Conservation (phyloP, 805 yeast species). For the Saccharomyces kudriavzevii region DNA sequence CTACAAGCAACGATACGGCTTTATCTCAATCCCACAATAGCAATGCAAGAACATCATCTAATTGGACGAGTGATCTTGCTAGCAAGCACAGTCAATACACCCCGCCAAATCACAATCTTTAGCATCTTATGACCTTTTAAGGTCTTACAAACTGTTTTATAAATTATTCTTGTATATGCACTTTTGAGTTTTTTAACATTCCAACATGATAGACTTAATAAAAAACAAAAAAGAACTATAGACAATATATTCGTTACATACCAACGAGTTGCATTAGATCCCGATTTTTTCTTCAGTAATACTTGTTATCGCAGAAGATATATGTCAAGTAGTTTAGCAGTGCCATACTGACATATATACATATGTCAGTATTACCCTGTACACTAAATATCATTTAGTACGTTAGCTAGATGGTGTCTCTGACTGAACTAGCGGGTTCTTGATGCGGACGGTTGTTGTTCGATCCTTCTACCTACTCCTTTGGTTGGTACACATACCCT, state of each 20-base stretch:
- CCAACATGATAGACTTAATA: not conserved
- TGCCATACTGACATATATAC: too few relatives aligned
- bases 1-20: slow-evolving; percentile 5
- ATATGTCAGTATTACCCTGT: not conserved
- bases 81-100: not conserved
- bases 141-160: not conserved
- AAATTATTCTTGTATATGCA: not conserved
- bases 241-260: not conserved
- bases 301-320: not conserved
- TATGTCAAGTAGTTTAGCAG: too few relatives aligned
- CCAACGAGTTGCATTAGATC: not conserved
- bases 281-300: not conserved
- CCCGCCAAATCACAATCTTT: not conserved
- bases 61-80: not conserved
- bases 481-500: not conserved
- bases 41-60: not conserved
- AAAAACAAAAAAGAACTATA: not conserved
- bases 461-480: not conserved
- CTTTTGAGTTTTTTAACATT: not conserved
- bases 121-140: not conserved
- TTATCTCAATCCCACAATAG: not conserved
- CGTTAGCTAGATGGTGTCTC: not conserved
- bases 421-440: not conserved
- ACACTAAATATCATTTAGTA: not conserved
- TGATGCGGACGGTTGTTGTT: not conserved